phyloP scores from a whole-genome alignment of 768 basidiomycete genomes.

The Tephrocybe sp. region DNA sequence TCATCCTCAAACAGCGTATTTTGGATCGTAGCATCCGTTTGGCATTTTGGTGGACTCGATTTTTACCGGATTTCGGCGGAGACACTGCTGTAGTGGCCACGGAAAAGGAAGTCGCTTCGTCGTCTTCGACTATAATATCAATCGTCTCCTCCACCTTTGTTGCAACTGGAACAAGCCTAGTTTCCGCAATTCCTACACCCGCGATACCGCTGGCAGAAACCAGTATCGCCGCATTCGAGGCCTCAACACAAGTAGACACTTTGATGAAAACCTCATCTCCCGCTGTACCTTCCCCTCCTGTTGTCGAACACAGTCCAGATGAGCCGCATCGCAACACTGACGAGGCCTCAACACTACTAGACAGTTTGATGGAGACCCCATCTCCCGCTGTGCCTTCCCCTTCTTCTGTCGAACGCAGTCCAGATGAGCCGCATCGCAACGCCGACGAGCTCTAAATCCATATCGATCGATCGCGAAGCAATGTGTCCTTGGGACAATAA shows the following conservation, averaged over 20 bases:
- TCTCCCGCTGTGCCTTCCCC: no score
- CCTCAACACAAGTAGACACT: not conserved
- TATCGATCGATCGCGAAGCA: no score
- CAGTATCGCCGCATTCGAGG: not conserved
- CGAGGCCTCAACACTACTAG: no score
- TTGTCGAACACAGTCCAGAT: slow-evolving; percentile 1
- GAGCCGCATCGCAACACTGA: not conserved
- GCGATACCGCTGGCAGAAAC: not conserved
- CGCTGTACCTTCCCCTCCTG: not conserved
- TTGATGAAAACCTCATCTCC: not conserved
- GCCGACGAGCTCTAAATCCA: no score
- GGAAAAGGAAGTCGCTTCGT: slow-evolving; percentile 29
- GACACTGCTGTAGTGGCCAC: slow-evolving; percentile 30
- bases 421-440: no score
- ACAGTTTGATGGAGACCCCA: no score
- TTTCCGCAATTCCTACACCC: not conserved
- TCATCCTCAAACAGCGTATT: slow-evolving; percentile 85
- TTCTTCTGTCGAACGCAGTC: no score
- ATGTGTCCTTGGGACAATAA: no score
- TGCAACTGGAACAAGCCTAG: slow-evolving; percentile 1
- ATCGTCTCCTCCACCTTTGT: slow-evolving; percentile 6
- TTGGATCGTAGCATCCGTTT: slow-evolving; percentile 76
- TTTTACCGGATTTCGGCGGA: slow-evolving; percentile 52
- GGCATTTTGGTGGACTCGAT: slow-evolving; percentile 87
- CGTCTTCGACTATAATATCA: slow-evolving; percentile 1